Percentiles rank a stretch among this genome's conserved stretches.
These are phyloP conservation scores for Rhododendron mucronatum DNA, from an alignment of 148 eudicot genomes.

Conservation along the genomic window DNA sequence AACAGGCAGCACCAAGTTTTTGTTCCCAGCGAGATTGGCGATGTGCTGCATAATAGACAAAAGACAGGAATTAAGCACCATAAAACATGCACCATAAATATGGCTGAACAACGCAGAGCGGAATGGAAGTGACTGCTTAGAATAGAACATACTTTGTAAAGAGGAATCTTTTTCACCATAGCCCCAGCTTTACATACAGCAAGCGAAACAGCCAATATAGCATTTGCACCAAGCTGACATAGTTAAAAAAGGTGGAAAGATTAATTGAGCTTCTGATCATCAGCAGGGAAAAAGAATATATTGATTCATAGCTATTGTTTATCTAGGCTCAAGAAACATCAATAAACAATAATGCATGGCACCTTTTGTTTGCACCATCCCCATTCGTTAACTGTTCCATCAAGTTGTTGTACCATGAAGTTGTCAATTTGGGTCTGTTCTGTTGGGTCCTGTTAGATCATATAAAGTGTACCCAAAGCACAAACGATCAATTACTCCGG, in stretches of 20 bases:
- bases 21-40: constrained; percentile 90
- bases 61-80: background rate
- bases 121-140: background rate
- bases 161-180: constrained; percentile 65
- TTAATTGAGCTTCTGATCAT: background rate
- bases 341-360: background rate
- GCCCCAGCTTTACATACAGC: constrained; percentile 97
- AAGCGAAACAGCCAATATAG: constrained; percentile 93
- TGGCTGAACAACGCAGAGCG: background rate
- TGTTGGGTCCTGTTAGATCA: constrained; percentile 60
- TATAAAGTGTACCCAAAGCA: background rate
- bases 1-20: constrained; percentile 80
- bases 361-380: constrained; percentile 99
- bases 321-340: background rate
- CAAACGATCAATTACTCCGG: background rate
- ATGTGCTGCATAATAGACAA: constrained; percentile 61
- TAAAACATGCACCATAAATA: background rate
- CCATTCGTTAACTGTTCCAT: constrained; percentile 94
- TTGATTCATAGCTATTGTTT: background rate
- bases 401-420: constrained; percentile 94
- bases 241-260: background rate
- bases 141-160: constrained; percentile 60
- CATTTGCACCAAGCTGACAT: constrained; percentile 90
- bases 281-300: background rate
- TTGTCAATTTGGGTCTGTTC: constrained; percentile 72